Base-by-base conservation (phyloP, 495 filamentous ascomycete species). In the Aspergillus panamensis region DNA sequence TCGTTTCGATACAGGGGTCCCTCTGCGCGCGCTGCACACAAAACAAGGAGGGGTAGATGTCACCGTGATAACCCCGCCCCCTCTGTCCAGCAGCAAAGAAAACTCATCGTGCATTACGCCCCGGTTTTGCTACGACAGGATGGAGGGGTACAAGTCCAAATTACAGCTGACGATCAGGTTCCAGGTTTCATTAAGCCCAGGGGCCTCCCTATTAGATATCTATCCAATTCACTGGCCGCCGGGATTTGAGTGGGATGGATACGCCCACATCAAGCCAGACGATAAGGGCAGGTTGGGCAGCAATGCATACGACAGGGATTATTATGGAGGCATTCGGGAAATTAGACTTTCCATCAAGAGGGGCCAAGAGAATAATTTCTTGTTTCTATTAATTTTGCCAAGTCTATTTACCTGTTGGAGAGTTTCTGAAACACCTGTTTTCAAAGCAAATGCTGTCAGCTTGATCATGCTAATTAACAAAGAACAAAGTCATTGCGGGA, bases 251-350 rank as follows among this genome's bases (percentile, higher is more conserved):
- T 25, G 32, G 35, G 39, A 21, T 21, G 29, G 8, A n/a, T 0
- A 4, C 31, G 50, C 50, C 6, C 19, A 25, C 39, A 21, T 40
- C 14, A 48, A 45, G 53, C 40, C 47, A 45, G 35, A 29, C 32
- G 50, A 51, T 35, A 43, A 53, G 61, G 65, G 61, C 67, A 69
- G 57, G 70, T 78, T 77, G 73, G 76, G 76, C 69, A 78, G 72
- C 74, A 75, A 73, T 73, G 72, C 74, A 70, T 66, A 13, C 39
- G 37, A 54, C 52, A 39, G 17, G 50, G 32, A 60, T 51, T 51
- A 60, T 51, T 51, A 48, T 42, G 49, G 43, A 48, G 51, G 32
- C 35, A 47, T 57, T 58, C 37, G 62, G 58, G 32, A 48, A 16
- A 32, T 59, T 53, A 35, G 49, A 49, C 42, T 53, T 45, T 45